Evolutionary conservation across 768 basidiomycete genomes (phyloP).

Genomic region (Rubroboletus satanas): DNA sequence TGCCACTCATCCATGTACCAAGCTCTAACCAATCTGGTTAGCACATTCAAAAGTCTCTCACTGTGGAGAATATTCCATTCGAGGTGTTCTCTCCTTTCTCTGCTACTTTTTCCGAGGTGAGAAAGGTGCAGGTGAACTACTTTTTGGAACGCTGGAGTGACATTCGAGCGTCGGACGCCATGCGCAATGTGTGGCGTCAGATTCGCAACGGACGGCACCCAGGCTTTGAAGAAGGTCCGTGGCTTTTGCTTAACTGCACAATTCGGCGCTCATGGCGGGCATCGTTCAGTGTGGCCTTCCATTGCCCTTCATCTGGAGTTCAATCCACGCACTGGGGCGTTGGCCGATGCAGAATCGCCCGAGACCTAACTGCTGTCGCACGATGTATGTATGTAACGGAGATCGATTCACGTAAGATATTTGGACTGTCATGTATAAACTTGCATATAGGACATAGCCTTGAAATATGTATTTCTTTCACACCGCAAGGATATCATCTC

Average conservation of each 20-base stretch:
- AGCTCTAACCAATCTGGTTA: constrained; percentile 26
- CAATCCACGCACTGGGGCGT: constrained; percentile 36
- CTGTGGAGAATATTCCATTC: constrained; percentile 75
- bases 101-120: constrained; percentile 73
- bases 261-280: constrained; percentile 4
- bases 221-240: constrained; percentile 80
- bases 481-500: constrained; percentile 2
- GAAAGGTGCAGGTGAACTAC: constrained; percentile 77
- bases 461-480: background rate
- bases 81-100: constrained; percentile 87
- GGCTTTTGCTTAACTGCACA: background rate
- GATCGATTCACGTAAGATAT: constrained; percentile 7
- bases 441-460: constrained; percentile 3
- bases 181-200: constrained; percentile 82
- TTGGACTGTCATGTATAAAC: constrained; percentile 2
- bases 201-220: constrained; percentile 80
- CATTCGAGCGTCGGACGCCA: constrained; percentile 77
- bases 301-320: constrained; percentile 64
- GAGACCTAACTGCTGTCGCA: constrained; percentile 11
- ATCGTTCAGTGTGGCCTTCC: constrained; percentile 56
- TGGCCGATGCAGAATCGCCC: constrained; percentile 19
- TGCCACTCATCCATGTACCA: background rate
- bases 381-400: constrained; percentile 1
- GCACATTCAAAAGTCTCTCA: constrained; percentile 75
- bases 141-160: constrained; percentile 81